phyloP scores from a whole-genome alignment of 2,329 filamentous ascomycete species.

The Aureobasidium sp. region DNA sequence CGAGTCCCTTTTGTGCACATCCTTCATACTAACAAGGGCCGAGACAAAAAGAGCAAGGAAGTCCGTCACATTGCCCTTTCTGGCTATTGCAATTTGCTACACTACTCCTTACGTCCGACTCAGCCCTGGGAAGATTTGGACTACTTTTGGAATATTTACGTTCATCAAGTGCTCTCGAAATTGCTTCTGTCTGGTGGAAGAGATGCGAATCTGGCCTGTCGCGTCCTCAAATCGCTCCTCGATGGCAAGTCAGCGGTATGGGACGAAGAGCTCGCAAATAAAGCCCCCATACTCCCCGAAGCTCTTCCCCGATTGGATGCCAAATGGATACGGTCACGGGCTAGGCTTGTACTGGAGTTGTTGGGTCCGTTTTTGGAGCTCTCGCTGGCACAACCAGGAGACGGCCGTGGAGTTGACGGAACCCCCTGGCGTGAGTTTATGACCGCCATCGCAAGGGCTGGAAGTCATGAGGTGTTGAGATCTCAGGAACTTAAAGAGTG shows the following conservation, averaged over 20 bases:
- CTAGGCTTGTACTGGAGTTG: slow-evolving; percentile 56
- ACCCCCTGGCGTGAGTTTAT: slow-evolving; percentile 45
- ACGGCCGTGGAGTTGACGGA: slow-evolving; percentile 22
- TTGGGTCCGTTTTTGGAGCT: slow-evolving; percentile 48
- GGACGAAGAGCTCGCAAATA: slow-evolving; percentile 64
- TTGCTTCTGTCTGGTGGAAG: slow-evolving; percentile 45
- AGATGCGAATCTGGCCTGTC: slow-evolving; percentile 55
- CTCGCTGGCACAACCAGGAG: slow-evolving; percentile 37
- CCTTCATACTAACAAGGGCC: slow-evolving; percentile 55
- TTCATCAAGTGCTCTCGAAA: slow-evolving; percentile 56
- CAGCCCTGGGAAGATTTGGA: slow-evolving; percentile 61
- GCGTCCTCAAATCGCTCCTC: slow-evolving; percentile 67
- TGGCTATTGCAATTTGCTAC: slow-evolving; percentile 72
- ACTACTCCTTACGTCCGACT: slow-evolving; percentile 72
- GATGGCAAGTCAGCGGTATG: slow-evolving; percentile 56
- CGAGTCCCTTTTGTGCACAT: slow-evolving; percentile 60
- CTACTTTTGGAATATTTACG: slow-evolving; percentile 68
- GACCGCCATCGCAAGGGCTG: slow-evolving; percentile 57
- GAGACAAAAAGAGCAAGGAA: slow-evolving; percentile 41
- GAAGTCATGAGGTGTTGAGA: slow-evolving; percentile 81
- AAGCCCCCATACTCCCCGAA: slow-evolving; percentile 47
- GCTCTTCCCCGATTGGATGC: slow-evolving; percentile 79
- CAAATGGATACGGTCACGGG: slow-evolving; percentile 76
- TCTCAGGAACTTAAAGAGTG: slow-evolving; percentile 77
- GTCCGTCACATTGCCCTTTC: slow-evolving; percentile 56